Percentiles rank a stretch among this genome's conserved stretches.
These are phyloP conservation scores for Penicillium sp. DNA, from an alignment of 2,329 filamentous ascomycete species.

Conservation along the genomic window DNA sequence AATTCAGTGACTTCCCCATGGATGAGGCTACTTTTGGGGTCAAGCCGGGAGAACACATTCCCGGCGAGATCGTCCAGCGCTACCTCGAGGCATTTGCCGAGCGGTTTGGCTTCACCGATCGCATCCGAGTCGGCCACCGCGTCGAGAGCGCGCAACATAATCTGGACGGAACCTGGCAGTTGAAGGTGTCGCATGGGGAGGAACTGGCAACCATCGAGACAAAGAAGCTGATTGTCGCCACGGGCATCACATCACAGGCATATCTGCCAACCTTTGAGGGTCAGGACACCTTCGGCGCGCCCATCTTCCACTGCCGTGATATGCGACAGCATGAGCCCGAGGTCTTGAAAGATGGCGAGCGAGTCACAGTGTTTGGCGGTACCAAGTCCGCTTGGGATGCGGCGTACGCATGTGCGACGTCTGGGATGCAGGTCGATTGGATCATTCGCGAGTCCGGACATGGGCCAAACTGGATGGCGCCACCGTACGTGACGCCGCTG, in stretches of 20 bases:
- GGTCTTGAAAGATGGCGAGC: constrained; percentile 41
- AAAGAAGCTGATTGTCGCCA: constrained; percentile 65
- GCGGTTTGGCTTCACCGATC: constrained; percentile 57
- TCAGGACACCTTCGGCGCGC: constrained; percentile 57
- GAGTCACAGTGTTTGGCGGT: constrained; percentile 62
- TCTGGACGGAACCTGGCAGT: constrained; percentile 45
- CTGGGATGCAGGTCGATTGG: constrained; percentile 57
- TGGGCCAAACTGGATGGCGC: constrained; percentile 49
- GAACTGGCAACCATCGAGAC: constrained; percentile 34
- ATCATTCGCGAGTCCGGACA: constrained; percentile 51
- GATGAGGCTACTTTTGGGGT: constrained; percentile 58
- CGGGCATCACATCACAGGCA: constrained; percentile 65
- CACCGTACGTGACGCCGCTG: constrained; percentile 67
- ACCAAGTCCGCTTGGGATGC: constrained; percentile 69
- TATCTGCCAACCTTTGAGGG: constrained; percentile 60
- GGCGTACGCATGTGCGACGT: constrained; percentile 62
- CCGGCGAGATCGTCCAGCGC: constrained; percentile 60
- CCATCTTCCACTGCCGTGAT: constrained; percentile 65
- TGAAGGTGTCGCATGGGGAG: constrained; percentile 31
- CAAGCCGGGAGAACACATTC: constrained; percentile 62
- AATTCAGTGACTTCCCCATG: constrained; percentile 78
- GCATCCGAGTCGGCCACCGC: constrained; percentile 58
- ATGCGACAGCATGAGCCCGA: constrained; percentile 50
- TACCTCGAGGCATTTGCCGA: constrained; percentile 65
- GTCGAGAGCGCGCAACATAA: constrained; percentile 57